Evolutionary conservation across 306 rosid species (phyloP).

Genomic region (Fragaria vesca): DNA sequence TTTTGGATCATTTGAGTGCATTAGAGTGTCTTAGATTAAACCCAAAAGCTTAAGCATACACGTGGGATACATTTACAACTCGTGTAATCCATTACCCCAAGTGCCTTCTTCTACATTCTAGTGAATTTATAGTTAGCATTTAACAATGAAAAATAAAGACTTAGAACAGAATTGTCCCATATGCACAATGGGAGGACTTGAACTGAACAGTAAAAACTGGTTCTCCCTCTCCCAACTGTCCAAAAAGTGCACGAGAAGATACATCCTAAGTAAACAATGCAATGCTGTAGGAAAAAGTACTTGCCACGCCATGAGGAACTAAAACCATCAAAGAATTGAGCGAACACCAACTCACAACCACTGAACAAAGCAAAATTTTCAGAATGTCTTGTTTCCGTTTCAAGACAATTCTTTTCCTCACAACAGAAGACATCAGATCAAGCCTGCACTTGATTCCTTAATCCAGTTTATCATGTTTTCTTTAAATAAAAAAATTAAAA

Average conservation of each 20-base stretch:
- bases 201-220: neutral
- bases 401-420: neutral
- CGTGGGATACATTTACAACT: neutral
- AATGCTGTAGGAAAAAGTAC: neutral
- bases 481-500: too few relatives aligned
- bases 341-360: neutral
- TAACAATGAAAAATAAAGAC: neutral
- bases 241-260: neutral
- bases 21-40: neutral
- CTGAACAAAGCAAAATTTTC: neutral
- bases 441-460: too few relatives aligned
- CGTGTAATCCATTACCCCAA: neutral
- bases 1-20: neutral
- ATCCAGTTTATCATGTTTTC: too few relatives aligned
- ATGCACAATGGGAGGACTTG: neutral
- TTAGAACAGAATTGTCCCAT: neutral
- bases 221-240: neutral
- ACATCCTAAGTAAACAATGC: neutral
- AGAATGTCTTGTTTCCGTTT: neutral
- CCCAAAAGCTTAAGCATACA: neutral
- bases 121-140: neutral
- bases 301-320: neutral
- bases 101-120: neutral
- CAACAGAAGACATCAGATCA: too few relatives aligned
- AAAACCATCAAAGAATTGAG: neutral